Evolutionary conservation across 1,139 yeast genomes (phyloP), one percentile per base, ranked within the genome.

Genomic region (Magnusiomyces suaveolens): DNA sequence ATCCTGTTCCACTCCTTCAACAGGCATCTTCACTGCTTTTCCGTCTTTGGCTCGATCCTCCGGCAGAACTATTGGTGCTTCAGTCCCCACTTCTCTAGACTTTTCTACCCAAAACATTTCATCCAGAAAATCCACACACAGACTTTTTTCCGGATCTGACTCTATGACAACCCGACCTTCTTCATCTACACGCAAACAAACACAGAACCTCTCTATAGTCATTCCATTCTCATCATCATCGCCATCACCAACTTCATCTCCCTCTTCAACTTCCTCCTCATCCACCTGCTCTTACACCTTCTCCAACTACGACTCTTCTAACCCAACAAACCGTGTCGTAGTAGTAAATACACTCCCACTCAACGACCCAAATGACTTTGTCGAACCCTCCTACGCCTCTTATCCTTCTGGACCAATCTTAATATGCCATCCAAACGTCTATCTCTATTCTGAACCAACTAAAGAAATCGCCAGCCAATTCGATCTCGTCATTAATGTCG

Each of bases 401-500:
- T 89, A 89, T 64, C 87, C 88, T 1, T 65, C 79, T 58, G 96
- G 96, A 0, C 96, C 97, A 0, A 75, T 81, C n/a, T 76, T 84
- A 63, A 94, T 89, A 0, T 62, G 76, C 44, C 72, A 74, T 24
- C 81, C 82, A 4, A 74, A 75, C 59, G 67, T 83, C 29, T 83
- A 70, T 62, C 72, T 83, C 14, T 82, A 76, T 62, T 79, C 86
- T 1, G 87, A 82, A 62, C 87, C 87, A 0, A 69, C 73, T 0
- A 56, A 72, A 8, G 71, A 77, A 1, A 80, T 82, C 61, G 73
- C 87, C 10, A 67, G 74, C 49, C 67, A 76, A 29, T 90, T 75
- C 66, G 95, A 88, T 65, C 76, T 89, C 43, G 83, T 90, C 12
- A 80, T 90, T 29, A 90, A 90, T 64, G 97, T 89, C 33, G 97